Conservation (phyloP, 768 basidiomycete genomes). For the Saitozyma podzolica region DNA sequence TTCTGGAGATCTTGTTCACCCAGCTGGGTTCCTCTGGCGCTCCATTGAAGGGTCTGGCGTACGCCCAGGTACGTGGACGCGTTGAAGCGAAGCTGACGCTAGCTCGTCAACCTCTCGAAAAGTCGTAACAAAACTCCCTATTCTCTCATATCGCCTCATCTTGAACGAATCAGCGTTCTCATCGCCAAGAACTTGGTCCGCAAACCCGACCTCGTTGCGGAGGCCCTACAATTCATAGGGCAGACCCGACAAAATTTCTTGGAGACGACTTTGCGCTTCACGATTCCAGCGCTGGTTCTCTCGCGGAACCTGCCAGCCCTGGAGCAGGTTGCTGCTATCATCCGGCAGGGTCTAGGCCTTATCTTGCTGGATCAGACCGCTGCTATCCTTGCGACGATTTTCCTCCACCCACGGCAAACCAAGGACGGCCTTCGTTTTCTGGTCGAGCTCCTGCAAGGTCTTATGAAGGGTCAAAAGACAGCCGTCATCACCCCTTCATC, state of each 20-base stretch:
- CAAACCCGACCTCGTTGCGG: slow-evolving; percentile 30
- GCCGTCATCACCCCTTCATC: slow-evolving; percentile 23
- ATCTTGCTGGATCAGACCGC: slow-evolving; percentile 36
- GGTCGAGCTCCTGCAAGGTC: slow-evolving; percentile 27
- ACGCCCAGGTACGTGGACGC: slow-evolving; percentile 35
- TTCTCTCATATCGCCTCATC: slow-evolving; percentile 37
- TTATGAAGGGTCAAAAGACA: slow-evolving; percentile 13
- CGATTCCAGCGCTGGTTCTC: slow-evolving; percentile 39
- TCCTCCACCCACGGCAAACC: slow-evolving; percentile 24
- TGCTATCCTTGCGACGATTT: slow-evolving; percentile 34
- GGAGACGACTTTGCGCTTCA: slow-evolving; percentile 36
- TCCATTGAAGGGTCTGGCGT: slow-evolving; percentile 37
- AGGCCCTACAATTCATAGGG: slow-evolving; percentile 41
- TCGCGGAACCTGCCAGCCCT: slow-evolving; percentile 22
- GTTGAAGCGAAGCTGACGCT: slow-evolving; percentile 9
- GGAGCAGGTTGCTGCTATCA: slow-evolving; percentile 26
- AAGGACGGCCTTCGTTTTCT: slow-evolving; percentile 32
- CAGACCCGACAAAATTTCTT: slow-evolving; percentile 37
- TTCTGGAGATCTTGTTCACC: slow-evolving; percentile 34
- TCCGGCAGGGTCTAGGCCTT: slow-evolving; percentile 28
- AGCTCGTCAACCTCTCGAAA: slow-evolving; percentile 35
- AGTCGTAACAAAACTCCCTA: slow-evolving; percentile 41
- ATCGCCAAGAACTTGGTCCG: slow-evolving; percentile 23
- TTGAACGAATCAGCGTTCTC: slow-evolving; percentile 40
- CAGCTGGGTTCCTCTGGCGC: slow-evolving; percentile 30